A percentile compares a stretch with the other conserved stretches of the same genome.
phyloP scores from a whole-genome alignment of 2,329 filamentous ascomycete genomes.

The Epichloe brachyelytri region DNA sequence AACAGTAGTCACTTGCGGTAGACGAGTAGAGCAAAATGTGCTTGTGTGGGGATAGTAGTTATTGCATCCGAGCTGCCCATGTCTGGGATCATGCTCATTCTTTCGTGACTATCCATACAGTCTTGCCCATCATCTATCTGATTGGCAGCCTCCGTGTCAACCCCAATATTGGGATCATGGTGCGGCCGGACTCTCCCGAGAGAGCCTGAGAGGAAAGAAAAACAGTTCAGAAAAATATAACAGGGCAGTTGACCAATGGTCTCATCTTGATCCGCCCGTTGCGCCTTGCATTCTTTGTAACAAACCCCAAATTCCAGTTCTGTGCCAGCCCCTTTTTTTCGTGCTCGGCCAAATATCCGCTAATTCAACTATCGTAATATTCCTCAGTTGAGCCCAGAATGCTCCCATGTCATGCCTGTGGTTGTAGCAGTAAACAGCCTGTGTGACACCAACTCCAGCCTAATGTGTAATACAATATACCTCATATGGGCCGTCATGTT shows the following conservation, averaged over 20 bases:
- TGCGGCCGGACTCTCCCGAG: background rate
- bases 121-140: slow-evolving; percentile 5
- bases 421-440: slow-evolving; percentile 14
- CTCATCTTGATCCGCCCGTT: background rate
- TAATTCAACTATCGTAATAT: slow-evolving; percentile 16
- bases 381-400: slow-evolving; percentile 14
- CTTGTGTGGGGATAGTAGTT: background rate
- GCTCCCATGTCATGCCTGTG: slow-evolving; percentile 20
- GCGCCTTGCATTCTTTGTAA: slow-evolving; percentile 4
- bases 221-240: background rate
- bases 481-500: slow-evolving; percentile 10
- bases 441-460: slow-evolving; percentile 16
- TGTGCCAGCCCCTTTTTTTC: slow-evolving; percentile 3
- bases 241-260: background rate
- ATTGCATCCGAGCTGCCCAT: background rate
- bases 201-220: background rate
- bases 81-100: background rate
- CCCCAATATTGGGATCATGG: background rate
- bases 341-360: slow-evolving; percentile 12
- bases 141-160: background rate
- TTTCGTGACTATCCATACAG: background rate
- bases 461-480: slow-evolving; percentile 19
- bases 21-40: background rate
- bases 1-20: background rate
- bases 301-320: slow-evolving; percentile 5